Base-by-base conservation (phyloP, 352 stramenopile species). In the Elongisporangium undulatum region DNA sequence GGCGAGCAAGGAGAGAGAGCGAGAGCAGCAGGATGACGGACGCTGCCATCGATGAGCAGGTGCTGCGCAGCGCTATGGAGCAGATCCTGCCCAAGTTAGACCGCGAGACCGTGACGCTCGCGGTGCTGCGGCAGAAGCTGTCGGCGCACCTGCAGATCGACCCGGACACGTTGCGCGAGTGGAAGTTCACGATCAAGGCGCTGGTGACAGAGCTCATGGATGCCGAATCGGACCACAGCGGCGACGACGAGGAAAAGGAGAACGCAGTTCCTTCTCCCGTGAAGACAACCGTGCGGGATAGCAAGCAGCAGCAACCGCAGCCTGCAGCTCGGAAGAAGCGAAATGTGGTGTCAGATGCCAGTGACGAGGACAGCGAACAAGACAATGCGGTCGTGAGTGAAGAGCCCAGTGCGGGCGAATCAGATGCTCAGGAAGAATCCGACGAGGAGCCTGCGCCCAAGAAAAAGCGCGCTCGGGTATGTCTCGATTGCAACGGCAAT, bases 11-110 rank as follows among this genome's bases (percentile, higher is more conserved):
- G 58, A 51, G 56, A 48, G 13, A 51, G 39, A 20, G 20, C 13
- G 17, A 41, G 26, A 9, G 26, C 15, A 63, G 17, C 49, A 58
- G 13, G 19, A 63, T 67, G 45, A 60, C 58, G 22, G 62, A 59
- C 19, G 41, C 59, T 9, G 41, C 59, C 13, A 56, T 85, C 19
- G 66, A 48, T 4, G 10, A 71, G 45, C 24, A 67, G 38, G 65
- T 73, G 51, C 58, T 85, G 10, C 34, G 39, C 26, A 52, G 56
- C 12, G 81, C 66, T 59, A 66, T 95, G 57, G 56, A 64, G 39
- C 55, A 77, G 53, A 68, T 90, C 17, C 71, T 93, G 1, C 83
- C 85, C 29, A 61, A 58, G 9, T 75, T 95, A 69, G 71, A 92
- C 53, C 68, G 69, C 16, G 50, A 66, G 23, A 72, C 68, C 19